Evolutionary conservation across 345 rosid species (phyloP), one percentile per base, ranked within the genome.

Genomic region (Punica granatum): DNA sequence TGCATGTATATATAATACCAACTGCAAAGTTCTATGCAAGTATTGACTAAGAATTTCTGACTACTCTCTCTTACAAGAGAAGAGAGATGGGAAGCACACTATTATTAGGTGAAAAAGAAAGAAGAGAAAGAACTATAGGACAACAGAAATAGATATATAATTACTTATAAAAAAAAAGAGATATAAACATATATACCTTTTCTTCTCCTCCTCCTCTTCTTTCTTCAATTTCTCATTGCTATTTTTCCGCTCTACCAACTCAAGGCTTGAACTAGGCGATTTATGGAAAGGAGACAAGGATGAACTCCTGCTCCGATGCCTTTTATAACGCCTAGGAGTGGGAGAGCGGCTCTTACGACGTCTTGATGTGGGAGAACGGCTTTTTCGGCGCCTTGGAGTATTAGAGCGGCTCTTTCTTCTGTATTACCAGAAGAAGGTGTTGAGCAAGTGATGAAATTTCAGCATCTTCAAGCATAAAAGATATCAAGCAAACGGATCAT

Each of bases 131-230:
- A 13, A 6, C 8, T 46, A 35, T 35, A 23, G 46, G 28, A 48
- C 63, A 34, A 26, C 25, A 35, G 16, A 44, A 68, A 34, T 32
- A 44, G 61, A 35, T 31, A n/a, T n/a, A n/a, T n/a, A n/a, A n/a
- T n/a, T n/a, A n/a, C n/a, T n/a, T n/a, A n/a, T n/a, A n/a, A n/a
- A 7, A 26, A 59, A 35, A 65, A 21, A 36, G 41, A 34, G 28
- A 60, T 33, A 23, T 66, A 46, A 32, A 66, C 39, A 16, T 16
- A 34, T 26, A 30, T 88, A 94, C 99, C 99, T 91, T 83, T 82
- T 94, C 75, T 82, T 89, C 79, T 88, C 97, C 72, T 86, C 97
- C 72, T 86, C 96, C 68, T 86, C 98, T 79, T 89, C 97, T 79
- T 82, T 84, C 80, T 75, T 88, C 79, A 85, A 65, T 76, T 85